phyloP scores from a whole-genome alignment of 257 asterid genomes.

The Forsythia suspensa region DNA sequence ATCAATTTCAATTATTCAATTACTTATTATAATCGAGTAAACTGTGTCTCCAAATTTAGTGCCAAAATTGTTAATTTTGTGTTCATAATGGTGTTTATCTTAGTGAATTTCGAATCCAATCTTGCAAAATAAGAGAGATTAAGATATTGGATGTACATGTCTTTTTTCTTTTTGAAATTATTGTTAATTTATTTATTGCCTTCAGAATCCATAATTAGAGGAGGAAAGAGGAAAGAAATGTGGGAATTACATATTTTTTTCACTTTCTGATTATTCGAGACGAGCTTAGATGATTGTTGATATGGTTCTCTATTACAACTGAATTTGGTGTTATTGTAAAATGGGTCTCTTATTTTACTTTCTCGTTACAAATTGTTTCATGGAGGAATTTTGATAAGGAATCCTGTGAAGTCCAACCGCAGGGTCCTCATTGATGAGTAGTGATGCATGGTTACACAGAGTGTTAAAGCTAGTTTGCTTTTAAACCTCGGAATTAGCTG shows the following conservation, averaged over 20 bases:
- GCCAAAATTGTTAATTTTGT: not conserved
- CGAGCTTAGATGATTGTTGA: not conserved
- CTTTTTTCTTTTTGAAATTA: not conserved
- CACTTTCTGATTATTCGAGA: not conserved
- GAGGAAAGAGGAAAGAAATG: not conserved
- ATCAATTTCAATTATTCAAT: not conserved
- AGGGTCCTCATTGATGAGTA: not conserved
- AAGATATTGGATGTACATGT: not conserved
- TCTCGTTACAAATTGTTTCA: not conserved
- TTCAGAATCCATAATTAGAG: not conserved
- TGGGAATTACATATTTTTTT: not conserved
- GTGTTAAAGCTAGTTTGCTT: too few relatives aligned
- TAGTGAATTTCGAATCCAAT: not conserved
- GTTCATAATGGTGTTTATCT: not conserved
- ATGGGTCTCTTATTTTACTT: not conserved
- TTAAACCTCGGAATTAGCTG: not conserved
- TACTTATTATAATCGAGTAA: too few relatives aligned
- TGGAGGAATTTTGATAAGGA: not conserved
- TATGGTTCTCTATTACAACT: not conserved
- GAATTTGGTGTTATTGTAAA: not conserved
- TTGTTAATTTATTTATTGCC: not conserved
- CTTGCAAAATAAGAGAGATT: not conserved
- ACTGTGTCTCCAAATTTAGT: not conserved
- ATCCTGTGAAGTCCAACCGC: not conserved
- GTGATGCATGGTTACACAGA: not conserved